phyloP scores from a whole-genome alignment of 2,329 filamentous ascomycete genomes.

The Monosporascus sp. region DNA sequence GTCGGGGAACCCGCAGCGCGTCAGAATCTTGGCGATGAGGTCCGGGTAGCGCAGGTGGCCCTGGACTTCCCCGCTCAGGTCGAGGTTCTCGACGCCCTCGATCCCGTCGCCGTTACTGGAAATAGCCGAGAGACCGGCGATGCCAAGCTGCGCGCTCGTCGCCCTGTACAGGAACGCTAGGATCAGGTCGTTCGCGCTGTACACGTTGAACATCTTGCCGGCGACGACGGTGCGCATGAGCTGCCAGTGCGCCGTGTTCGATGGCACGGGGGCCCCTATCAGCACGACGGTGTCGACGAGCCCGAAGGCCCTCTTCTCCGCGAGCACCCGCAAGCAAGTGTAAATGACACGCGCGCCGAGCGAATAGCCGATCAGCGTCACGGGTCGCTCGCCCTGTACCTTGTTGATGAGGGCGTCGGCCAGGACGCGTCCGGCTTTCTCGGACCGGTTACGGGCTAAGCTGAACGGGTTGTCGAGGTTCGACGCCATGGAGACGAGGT shows the following conservation, averaged over 20 bases:
- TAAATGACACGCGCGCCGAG: constrained; percentile 64
- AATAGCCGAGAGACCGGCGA: constrained; percentile 77
- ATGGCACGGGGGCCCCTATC: constrained; percentile 75
- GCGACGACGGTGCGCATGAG: constrained; percentile 71
- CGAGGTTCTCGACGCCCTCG: constrained; percentile 54
- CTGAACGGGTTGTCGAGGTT: constrained; percentile 79
- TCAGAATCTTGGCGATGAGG: constrained; percentile 46
- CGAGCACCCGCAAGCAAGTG: constrained; percentile 58
- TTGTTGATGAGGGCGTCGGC: constrained; percentile 63
- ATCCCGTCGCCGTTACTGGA: constrained; percentile 44
- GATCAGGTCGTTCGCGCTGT: constrained; percentile 80
- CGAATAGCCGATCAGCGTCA: constrained; percentile 63
- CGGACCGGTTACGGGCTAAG: constrained; percentile 68
- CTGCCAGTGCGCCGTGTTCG: constrained; percentile 67
- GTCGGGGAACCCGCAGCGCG: constrained; percentile 45
- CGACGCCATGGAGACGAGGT: constrained; percentile 59
- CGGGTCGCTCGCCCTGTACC: constrained; percentile 63
- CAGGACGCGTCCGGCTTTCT: constrained; percentile 72
- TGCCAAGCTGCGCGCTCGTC: constrained; percentile 73
- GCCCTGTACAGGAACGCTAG: constrained; percentile 84
- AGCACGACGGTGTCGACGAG: constrained; percentile 60
- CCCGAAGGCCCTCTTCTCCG: constrained; percentile 62
- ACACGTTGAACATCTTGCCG: constrained; percentile 82
- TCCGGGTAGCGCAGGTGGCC: constrained; percentile 49
- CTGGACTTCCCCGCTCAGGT: constrained; percentile 46